Percentiles rank a stretch among this genome's conserved stretches.
Evolutionary conservation across 768 basidiomycete species (phyloP).

Genomic region (Suillus bovinus): DNA sequence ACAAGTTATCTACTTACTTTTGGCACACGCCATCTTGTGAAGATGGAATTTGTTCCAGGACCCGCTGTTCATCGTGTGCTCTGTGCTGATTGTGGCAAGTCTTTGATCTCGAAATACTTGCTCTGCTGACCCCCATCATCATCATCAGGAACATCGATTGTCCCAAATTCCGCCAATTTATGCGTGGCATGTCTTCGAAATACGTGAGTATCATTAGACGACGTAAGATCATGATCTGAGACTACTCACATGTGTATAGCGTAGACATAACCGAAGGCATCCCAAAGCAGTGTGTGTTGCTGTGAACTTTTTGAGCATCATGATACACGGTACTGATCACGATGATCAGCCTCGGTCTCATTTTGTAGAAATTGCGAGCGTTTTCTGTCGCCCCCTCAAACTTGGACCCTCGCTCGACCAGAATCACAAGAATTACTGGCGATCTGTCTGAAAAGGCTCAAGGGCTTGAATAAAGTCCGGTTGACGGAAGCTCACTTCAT

Average conservation of each 20-base stretch:
- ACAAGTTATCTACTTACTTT: background rate
- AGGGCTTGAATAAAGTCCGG: conserved; percentile 91
- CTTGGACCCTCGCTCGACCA: conserved; percentile 84
- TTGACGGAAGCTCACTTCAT: conserved; percentile 98
- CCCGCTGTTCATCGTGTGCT: conserved; percentile 81
- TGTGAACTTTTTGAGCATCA: background rate
- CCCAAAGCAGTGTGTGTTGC: conserved; percentile 80
- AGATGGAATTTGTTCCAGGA: conserved; percentile 78
- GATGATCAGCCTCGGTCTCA: conserved; percentile 71
- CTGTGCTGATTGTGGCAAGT: conserved; percentile 85
- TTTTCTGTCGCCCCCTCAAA: conserved; percentile 85
- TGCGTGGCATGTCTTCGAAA: conserved; percentile 89
- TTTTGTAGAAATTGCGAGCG: conserved; percentile 97
- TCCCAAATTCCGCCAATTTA: conserved; percentile 90
- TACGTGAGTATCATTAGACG: conserved; percentile 51
- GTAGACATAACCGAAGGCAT: conserved; percentile 99
- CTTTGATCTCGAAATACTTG: background rate
- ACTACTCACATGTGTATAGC: conserved; percentile 35
- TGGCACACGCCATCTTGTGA: background rate
- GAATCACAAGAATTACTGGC: conserved; percentile 94
- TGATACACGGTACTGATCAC: background rate
- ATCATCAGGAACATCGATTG: conserved; percentile 72
- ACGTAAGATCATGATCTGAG: background rate
- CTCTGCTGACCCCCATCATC: conserved; percentile 8
- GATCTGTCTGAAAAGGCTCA: conserved; percentile 92